Conservation (phyloP, 2,329 filamentous ascomycete genomes). For the Arthrinium phaeospermum region DNA sequence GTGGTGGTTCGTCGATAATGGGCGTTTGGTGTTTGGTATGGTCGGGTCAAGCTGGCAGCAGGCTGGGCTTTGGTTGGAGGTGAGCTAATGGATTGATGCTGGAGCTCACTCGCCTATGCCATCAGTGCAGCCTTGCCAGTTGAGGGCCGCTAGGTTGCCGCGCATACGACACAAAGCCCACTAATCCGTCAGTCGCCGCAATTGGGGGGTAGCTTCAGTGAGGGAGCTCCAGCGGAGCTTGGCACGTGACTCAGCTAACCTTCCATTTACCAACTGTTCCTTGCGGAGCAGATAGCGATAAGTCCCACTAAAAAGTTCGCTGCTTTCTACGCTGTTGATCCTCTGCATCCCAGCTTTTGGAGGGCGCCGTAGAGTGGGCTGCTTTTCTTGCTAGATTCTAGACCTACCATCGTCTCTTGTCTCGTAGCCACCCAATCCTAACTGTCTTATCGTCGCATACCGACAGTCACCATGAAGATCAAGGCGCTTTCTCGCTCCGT, state of each 20-base stretch:
- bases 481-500: conserved; percentile 71
- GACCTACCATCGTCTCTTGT: neutral
- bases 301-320: conserved; percentile 25
- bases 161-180: conserved; percentile 25
- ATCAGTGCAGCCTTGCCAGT: conserved; percentile 16
- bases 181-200: neutral
- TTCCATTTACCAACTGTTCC: neutral
- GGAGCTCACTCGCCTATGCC: neutral
- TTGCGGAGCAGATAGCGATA: conserved; percentile 12
- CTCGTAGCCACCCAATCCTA: neutral
- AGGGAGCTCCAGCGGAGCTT: neutral
- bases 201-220: neutral
- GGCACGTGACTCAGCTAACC: neutral
- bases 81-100: conserved; percentile 18
- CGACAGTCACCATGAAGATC: conserved; percentile 52
- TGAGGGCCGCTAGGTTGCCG: conserved; percentile 21
- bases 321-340: neutral
- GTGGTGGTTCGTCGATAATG: neutral
- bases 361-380: conserved; percentile 7
- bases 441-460: neutral
- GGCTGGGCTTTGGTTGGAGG: conserved; percentile 9
- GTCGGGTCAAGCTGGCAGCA: conserved; percentile 3
- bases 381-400: conserved; percentile 3
- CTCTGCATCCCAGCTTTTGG: conserved; percentile 16
- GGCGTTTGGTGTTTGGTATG: conserved; percentile 9